These are phyloP conservation scores for Sarocladiaceae sp. DNA, from an alignment of 2,329 filamentous ascomycete species.

Conservation along the genomic window DNA sequence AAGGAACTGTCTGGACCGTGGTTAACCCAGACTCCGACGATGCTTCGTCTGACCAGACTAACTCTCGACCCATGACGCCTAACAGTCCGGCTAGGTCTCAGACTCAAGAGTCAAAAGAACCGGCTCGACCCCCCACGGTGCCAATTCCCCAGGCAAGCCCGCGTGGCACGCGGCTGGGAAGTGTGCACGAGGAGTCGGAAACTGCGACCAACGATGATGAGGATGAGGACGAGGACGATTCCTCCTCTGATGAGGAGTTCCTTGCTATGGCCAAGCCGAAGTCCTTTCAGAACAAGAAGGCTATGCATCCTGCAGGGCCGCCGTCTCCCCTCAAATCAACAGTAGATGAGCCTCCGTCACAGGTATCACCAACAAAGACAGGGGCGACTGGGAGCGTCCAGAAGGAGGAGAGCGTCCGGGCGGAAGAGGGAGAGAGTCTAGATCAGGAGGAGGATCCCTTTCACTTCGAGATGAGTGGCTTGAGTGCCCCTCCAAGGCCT, in stretches of 20 bases:
- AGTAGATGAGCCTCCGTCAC: background rate
- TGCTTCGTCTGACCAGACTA: constrained; percentile 15
- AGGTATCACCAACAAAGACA: background rate
- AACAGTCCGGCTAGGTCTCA: constrained; percentile 4
- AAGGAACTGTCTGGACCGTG: constrained; percentile 44
- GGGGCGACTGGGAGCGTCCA: background rate
- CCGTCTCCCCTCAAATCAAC: background rate
- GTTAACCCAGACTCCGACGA: constrained; percentile 31
- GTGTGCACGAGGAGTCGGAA: constrained; percentile 10
- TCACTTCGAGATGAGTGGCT: constrained; percentile 34
- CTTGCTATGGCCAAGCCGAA: constrained; percentile 32
- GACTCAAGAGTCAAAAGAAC: constrained; percentile 9
- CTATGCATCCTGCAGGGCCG: constrained; percentile 14
- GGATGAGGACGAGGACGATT: constrained; percentile 20
- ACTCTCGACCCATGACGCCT: constrained; percentile 11
- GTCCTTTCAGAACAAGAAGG: constrained; percentile 22
- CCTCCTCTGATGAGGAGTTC: constrained; percentile 35
- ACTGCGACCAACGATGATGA: constrained; percentile 14
- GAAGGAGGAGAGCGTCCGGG: background rate
- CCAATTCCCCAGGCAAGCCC: constrained; percentile 15
- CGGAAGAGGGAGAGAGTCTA: constrained; percentile 11
- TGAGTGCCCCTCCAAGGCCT: constrained; percentile 22
- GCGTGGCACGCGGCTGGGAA: background rate
- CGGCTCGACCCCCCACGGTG: constrained; percentile 15
- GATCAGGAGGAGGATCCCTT: constrained; percentile 38